phyloP scores from a whole-genome alignment of 2,329 filamentous ascomycete species.

The Ceratocystiopsis brevicomis region DNA sequence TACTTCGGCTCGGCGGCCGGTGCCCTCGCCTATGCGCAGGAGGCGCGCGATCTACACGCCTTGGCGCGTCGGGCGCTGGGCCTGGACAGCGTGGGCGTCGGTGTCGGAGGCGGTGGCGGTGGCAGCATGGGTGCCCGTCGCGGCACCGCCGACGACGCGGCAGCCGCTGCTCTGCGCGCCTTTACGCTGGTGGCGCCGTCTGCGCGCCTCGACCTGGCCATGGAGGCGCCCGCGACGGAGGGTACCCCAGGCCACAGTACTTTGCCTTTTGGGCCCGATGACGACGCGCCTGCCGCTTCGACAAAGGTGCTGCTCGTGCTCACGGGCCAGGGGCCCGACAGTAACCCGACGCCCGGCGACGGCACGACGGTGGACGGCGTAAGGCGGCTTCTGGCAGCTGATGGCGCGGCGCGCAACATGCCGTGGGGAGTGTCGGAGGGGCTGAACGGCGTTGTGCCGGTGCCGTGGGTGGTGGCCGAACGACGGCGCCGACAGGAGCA shows the following conservation, averaged over 20 bases:
- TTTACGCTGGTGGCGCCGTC: constrained; percentile 18
- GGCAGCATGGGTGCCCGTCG: background rate
- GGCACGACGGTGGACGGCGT: constrained; percentile 17
- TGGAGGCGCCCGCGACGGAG: constrained; percentile 5
- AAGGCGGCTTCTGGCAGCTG: constrained; percentile 20
- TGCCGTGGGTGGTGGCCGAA: constrained; percentile 9
- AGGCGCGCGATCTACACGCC: constrained; percentile 29
- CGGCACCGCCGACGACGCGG: constrained; percentile 2
- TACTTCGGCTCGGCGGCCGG: constrained; percentile 43
- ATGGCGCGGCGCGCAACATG: constrained; percentile 23
- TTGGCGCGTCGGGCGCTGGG: constrained; percentile 14
- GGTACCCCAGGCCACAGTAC: background rate
- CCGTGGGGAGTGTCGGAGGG: constrained; percentile 16
- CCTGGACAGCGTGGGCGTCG: constrained; percentile 6
- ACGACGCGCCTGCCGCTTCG: constrained; percentile 7
- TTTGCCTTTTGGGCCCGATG: constrained; percentile 3
- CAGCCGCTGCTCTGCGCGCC: constrained; percentile 8
- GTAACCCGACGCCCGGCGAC: constrained; percentile 4
- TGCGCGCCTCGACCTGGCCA: constrained; percentile 10
- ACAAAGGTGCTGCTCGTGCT: constrained; percentile 19
- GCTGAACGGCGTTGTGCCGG: constrained; percentile 10
- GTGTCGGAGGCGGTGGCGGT: background rate
- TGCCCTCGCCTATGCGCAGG: constrained; percentile 40
- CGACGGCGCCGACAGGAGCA: constrained; percentile 6
- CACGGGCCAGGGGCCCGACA: constrained; percentile 12